Evolutionary conservation across 2,329 filamentous ascomycete species (phyloP).

Genomic region (Claviceps sp.): DNA sequence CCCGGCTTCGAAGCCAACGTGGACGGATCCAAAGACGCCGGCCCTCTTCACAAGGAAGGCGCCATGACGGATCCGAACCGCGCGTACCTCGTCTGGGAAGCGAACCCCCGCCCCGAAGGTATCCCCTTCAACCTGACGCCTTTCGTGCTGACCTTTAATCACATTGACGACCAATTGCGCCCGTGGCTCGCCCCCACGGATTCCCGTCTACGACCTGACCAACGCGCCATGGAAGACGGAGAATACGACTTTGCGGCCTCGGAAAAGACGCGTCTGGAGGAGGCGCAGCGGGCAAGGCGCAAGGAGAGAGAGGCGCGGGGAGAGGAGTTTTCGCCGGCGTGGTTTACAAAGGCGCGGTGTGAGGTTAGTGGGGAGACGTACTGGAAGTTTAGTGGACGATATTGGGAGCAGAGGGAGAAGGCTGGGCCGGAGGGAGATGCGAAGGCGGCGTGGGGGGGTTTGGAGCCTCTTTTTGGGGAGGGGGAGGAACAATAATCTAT

Average conservation of each 20-base stretch:
- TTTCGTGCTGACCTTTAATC: slow-evolving; percentile 89
- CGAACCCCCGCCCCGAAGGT: slow-evolving; percentile 62
- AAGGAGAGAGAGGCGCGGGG: slow-evolving; percentile 61
- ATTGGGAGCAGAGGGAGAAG: slow-evolving; percentile 65
- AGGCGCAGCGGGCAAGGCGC: slow-evolving; percentile 71
- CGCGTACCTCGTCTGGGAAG: slow-evolving; percentile 88
- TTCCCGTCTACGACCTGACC: slow-evolving; percentile 82
- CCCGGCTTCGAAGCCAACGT: slow-evolving; percentile 74
- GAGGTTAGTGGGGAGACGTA: slow-evolving; percentile 75
- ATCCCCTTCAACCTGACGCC: slow-evolving; percentile 97
- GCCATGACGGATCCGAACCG: slow-evolving; percentile 53
- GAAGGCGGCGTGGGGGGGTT: slow-evolving; percentile 49
- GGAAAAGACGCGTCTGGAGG: slow-evolving; percentile 90
- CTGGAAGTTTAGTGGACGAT: slow-evolving; percentile 80
- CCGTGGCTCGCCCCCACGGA: slow-evolving; percentile 81
- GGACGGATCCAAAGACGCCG: slow-evolving; percentile 36
- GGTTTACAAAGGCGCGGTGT: slow-evolving; percentile 66
- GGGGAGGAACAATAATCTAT: slow-evolving; percentile 9
- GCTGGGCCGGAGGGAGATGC: slow-evolving; percentile 45
- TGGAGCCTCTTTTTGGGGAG: slow-evolving; percentile 61
- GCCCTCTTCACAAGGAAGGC: slow-evolving; percentile 29
- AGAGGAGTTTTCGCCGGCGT: slow-evolving; percentile 70
- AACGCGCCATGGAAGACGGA: slow-evolving; percentile 97
- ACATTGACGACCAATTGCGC: slow-evolving; percentile 67
- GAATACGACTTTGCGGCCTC: slow-evolving; percentile 84